These are phyloP conservation scores for Dalbergia cultrata DNA, from an alignment of 306 rosid species.

Conservation along the genomic window DNA sequence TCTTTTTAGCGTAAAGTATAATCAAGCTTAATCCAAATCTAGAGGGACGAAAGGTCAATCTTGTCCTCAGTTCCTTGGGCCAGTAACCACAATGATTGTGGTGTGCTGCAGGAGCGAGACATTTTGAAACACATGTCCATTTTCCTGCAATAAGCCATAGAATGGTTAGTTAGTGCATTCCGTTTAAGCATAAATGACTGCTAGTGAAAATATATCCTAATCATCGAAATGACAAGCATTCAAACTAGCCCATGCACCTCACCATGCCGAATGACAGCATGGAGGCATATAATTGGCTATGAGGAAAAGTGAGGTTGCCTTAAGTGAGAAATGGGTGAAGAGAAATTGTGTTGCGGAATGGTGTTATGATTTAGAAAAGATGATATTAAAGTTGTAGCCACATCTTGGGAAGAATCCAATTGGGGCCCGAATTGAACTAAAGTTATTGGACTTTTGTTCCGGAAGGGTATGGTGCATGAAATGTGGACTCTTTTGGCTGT, in stretches of 20 bases:
- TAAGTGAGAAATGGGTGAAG: conserved; percentile 1
- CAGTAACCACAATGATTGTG: conserved; percentile 42
- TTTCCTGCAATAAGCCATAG: conserved; percentile 12
- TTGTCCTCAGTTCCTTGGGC: conserved; percentile 40
- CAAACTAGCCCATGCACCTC: conserved; percentile 34
- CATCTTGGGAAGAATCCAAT: conserved; percentile 24
- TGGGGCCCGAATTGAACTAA: conserved; percentile 21
- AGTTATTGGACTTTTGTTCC: conserved; percentile 36
- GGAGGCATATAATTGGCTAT: conserved; percentile 32
- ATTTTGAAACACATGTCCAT: conserved; percentile 24
- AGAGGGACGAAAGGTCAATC: conserved; percentile 41
- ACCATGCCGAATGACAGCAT: conserved; percentile 8
- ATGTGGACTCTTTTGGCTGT: conserved; percentile 29
- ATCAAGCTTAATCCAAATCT: conserved; percentile 20
- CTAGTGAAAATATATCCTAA: not conserved
- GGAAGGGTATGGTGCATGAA: conserved; percentile 16
- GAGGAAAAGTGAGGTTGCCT: conserved; percentile 30
- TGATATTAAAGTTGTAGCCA: conserved; percentile 32
- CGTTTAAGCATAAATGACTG: conserved; percentile 31
- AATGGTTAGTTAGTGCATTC: conserved; percentile 40
- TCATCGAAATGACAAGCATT: conserved; percentile 37
- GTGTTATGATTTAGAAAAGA: conserved; percentile 38
- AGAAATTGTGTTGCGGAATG: not conserved
- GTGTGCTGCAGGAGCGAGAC: conserved; percentile 2
- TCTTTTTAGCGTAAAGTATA: conserved; percentile 7